Evolutionary conservation across 106 monocot genomes (phyloP).

Genomic region (Agapanthus africanus): DNA sequence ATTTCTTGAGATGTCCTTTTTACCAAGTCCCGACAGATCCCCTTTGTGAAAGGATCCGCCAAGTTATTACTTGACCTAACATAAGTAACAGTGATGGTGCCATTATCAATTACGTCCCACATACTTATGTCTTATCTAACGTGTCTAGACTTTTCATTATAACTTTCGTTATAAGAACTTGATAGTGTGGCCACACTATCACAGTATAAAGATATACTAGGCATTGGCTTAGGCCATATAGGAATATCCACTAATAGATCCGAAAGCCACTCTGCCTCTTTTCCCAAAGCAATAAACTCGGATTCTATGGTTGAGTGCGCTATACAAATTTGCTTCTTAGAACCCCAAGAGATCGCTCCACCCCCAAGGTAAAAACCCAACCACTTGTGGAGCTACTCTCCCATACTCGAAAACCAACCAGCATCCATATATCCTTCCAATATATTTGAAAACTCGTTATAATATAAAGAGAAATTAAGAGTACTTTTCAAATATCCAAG

Average conservation of each 20-base stretch:
- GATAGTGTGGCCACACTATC: no score
- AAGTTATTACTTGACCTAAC: neutral
- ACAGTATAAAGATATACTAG: neutral
- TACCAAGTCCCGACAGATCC: no score
- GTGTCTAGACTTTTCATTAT: neutral
- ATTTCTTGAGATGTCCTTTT: no score
- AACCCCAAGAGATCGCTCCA: neutral
- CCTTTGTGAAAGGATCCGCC: neutral
- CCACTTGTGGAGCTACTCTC: neutral
- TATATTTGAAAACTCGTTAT: no score
- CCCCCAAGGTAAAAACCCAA: neutral
- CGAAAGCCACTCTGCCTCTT: neutral
- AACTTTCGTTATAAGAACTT: no score
- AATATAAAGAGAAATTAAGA: no score
- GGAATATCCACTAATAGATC: neutral
- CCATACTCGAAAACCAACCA: no score
- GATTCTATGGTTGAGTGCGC: neutral
- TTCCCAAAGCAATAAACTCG: neutral
- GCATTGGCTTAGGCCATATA: neutral
- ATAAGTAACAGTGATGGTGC: neutral
- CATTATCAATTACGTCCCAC: neutral
- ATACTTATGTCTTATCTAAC: neutral
- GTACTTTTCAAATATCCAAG: no score
- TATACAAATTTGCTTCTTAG: neutral
- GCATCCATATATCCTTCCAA: no score